Base-by-base conservation (phyloP, 495 filamentous ascomycete genomes). In the Penicillium robsamsonii region DNA sequence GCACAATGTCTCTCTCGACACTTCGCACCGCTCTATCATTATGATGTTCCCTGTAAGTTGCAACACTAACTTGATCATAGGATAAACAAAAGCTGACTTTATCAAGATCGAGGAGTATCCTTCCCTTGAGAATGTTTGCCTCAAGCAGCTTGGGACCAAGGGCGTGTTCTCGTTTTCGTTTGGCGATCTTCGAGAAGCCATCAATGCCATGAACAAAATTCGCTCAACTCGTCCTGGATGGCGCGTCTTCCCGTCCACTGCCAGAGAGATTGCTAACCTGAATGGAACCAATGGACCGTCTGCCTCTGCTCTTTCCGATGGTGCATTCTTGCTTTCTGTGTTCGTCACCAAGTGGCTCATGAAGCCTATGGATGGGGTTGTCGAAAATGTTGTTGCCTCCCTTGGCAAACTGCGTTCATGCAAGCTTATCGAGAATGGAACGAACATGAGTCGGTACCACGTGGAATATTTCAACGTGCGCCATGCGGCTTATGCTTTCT, bases 391-490 rank as follows among this genome's bases (percentile, higher is more conserved):
- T 0, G 18, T 38, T 24, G 2, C 20, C 17, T 11, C 15, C 2
- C 17, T 54, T 15, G 52, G 52, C 2, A 8, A 5, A 1, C 3
- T 37, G 12, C 13, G 22, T 3, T 20, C 11, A 7, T 29, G 15
- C 18, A 12, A 20, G 3, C 8, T 45, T 8, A 29, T 9, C n/a
- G 42, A 37, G 20, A 30, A 40, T 2, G 22, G 42, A 9, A 11
- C 41, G 4, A 37, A 15, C 9, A 9, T 27, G 42, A 43, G 20
- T 2, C 22, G 27, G 9, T 54, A 38, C 33, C 31, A 11, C 1
- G 43, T 54, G 2, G 31, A 46, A 45, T 54, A 37, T 6, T 27
- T 18, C 31, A 54, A 37, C 42, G 29, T 20, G 5, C 52, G 29
- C 17, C 29, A 46, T 38, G 33, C 42, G 0, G 30, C n/a, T 27